phyloP scores from a whole-genome alignment of 192 early-diverging fungal genomes.

The Umbelopsis vinacea region DNA sequence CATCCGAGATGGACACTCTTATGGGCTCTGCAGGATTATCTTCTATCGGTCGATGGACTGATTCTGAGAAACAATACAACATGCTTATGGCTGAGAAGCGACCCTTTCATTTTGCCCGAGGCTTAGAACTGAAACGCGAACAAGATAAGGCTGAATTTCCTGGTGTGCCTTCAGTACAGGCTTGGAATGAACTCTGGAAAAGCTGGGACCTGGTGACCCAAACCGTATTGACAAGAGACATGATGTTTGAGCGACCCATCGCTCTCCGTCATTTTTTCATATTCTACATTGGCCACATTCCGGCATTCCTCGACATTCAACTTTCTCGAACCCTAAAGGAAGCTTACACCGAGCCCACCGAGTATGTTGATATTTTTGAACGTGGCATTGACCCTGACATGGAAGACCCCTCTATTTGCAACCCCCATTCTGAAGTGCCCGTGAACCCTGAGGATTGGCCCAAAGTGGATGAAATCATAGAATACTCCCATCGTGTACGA shows the following conservation, averaged over 20 bases:
- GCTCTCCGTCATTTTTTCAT: conserved; percentile 85
- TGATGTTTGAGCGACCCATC: conserved; percentile 75
- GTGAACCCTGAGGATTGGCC: conserved; percentile 69
- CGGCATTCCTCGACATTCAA: conserved; percentile 70
- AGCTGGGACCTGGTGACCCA: conserved; percentile 76
- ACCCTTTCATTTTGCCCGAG: conserved; percentile 46
- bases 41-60: conserved; percentile 56
- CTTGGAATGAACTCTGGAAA: conserved; percentile 84
- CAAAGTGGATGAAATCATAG: conserved; percentile 59
- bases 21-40: conserved; percentile 51
- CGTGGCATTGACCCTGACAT: conserved; percentile 93
- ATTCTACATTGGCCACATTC: conserved; percentile 90
- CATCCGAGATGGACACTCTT: conserved; percentile 56
- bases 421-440: conserved; percentile 76
- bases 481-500: conserved; percentile 70
- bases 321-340: conserved; percentile 50
- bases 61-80: conserved; percentile 56
- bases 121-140: background rate
- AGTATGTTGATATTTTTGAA: conserved; percentile 85
- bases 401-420: conserved; percentile 71
- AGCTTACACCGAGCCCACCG: conserved; percentile 60
- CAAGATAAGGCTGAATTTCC: background rate
- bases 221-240: conserved; percentile 60
- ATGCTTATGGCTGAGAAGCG: conserved; percentile 63
- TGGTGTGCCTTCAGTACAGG: conserved; percentile 61